phyloP scores from a whole-genome alignment of 176 grass and related monocot species.

The Alopecurus myosuroides region DNA sequence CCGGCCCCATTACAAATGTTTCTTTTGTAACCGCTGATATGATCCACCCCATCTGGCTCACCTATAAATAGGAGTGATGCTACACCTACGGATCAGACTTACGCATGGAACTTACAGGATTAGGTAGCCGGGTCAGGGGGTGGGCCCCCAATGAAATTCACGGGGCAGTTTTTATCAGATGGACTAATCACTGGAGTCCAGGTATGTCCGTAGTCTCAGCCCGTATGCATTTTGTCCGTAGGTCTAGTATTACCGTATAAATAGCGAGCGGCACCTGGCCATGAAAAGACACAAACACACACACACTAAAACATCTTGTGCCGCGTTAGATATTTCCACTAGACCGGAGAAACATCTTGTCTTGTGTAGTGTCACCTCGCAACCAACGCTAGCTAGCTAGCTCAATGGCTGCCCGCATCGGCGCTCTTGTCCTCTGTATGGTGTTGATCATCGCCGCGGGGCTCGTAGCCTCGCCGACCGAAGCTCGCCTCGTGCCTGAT shows the following conservation, averaged over 20 bases:
- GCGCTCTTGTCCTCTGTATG: constrained; percentile 30
- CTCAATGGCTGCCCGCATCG: constrained; percentile 20
- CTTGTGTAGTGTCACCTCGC: background rate
- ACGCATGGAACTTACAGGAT: too few relatives aligned
- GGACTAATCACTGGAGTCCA: too few relatives aligned
- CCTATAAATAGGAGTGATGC: too few relatives aligned
- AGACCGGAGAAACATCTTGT: background rate
- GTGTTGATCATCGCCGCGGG: constrained; percentile 19
- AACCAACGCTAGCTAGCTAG: background rate
- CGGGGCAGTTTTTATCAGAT: too few relatives aligned
- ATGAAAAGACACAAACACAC: background rate
- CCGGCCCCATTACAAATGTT: background rate
- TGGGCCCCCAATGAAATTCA: too few relatives aligned
- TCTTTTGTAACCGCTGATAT: constrained; percentile 27
- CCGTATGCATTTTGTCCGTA: too few relatives aligned
- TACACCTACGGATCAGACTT: too few relatives aligned
- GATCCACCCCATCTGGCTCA: background rate
- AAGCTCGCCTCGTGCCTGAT: background rate
- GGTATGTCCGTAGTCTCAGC: too few relatives aligned
- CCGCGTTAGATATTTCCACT: background rate
- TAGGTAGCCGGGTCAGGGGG: too few relatives aligned
- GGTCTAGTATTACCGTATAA: too few relatives aligned
- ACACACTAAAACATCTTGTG: background rate
- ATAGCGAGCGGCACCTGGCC: constrained; percentile 10
- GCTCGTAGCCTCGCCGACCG: constrained; percentile 2